Conservation (phyloP, 1,284 basidiomycete species). For the Ustilago crameri region DNA sequence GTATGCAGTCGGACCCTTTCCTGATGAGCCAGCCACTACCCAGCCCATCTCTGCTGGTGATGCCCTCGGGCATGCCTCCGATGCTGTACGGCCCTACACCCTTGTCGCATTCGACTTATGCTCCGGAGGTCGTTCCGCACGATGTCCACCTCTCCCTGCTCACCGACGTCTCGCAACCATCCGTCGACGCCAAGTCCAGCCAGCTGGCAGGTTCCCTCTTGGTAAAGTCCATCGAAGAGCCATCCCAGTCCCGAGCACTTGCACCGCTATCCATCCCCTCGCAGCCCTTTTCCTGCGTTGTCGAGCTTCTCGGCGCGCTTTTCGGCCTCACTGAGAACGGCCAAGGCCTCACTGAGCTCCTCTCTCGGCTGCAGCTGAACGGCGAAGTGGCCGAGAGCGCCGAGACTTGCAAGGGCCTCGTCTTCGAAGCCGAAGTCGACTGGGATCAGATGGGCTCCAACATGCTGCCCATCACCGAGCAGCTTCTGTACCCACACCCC, state of each 20-base stretch:
- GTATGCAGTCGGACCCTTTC: conserved; percentile 38
- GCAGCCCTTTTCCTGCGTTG: conserved; percentile 18
- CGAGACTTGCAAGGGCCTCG: conserved; percentile 25
- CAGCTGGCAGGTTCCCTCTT: conserved; percentile 5
- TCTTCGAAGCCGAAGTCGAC: conserved; percentile 31
- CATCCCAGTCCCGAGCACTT: neutral
- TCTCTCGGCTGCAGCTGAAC: conserved; percentile 30
- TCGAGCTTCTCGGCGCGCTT: conserved; percentile 14
- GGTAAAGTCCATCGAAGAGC: conserved; percentile 11
- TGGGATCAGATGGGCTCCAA: conserved; percentile 31
- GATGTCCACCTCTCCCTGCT: neutral
- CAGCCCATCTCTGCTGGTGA: conserved; percentile 22
- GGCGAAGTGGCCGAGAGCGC: neutral
- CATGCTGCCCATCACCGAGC: conserved; percentile 39
- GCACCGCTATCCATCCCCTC: conserved; percentile 16
- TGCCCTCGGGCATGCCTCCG: neutral
- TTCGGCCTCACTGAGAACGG: conserved; percentile 11
- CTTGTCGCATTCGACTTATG: neutral
- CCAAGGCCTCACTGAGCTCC: conserved; percentile 7
- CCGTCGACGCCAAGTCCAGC: neutral
- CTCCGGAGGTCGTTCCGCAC: neutral
- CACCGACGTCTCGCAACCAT: neutral
- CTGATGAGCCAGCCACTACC: conserved; percentile 42
- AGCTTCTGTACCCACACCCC: conserved; percentile 42
- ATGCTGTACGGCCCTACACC: conserved; percentile 1